Evolutionary conservation across 345 rosid species (phyloP), one percentile per base, ranked within the genome.

Genomic region (Rhodomyrtus tomentosa): DNA sequence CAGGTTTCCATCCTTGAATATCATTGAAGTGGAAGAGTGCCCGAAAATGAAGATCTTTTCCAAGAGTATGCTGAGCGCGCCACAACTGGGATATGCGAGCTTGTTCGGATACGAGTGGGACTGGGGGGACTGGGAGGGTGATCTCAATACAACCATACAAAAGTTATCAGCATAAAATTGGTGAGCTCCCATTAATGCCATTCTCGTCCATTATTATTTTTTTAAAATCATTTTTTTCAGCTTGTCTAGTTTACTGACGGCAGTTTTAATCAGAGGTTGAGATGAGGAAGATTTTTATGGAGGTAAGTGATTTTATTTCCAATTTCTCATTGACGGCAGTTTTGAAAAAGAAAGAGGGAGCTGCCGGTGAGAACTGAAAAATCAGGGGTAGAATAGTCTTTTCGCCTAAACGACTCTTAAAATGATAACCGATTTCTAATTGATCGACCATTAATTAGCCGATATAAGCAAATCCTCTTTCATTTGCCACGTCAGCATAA

Each of bases 1-100:
- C 0, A 25, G 0, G 7, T 56, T 25, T 0, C 62, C 62, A 25
- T 25, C 29, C 62, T 22, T 55, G 27, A 0, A 0, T 0, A 0
- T 0, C 0, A 1, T 55, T 25, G 0, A 4, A 1, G 29, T 55
- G 62, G 62, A 9, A 25, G 62, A 55, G 29, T 55, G 62, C 62
- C 1, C 20, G 0, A 55, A 55, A 55, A 55, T 55, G 62, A 55
- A 55, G 0, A 55, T 55, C 0, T 55, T 55, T 55, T 55, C 7
- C 0, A 25, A 55, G 0, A 15, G 29, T 25, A 11, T 0, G 1
- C 14, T 11, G 5, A 55, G 62, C 62, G 25, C 62, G 11, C 62
- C 62, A 25, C 2, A 4, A 25, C 29, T 55, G 10, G 0, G 0
- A 0, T 4, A 1, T 2, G 59, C 2, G 7, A 25, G 0, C 4